Evolutionary conservation across 129 eudicot species (phyloP).

Genomic region (Flaveria bidentis): DNA sequence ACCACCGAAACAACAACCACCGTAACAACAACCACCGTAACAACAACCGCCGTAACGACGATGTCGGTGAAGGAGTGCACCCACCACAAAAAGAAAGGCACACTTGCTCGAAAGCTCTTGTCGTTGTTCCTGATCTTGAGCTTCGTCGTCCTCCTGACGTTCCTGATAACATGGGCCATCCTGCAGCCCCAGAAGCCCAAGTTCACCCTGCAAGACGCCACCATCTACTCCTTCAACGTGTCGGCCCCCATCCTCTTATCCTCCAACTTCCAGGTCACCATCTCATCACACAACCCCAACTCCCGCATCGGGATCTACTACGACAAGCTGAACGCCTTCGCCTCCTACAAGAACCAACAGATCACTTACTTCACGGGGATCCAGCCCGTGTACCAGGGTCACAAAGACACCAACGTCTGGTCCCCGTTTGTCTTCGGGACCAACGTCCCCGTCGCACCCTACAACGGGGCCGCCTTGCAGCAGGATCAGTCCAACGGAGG

Average conservation of each 20-base stretch:
- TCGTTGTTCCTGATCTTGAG: conserved; percentile 41
- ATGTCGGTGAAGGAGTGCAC: conserved; percentile 61
- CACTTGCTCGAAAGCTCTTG: conserved; percentile 28
- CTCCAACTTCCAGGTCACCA: conserved; percentile 64
- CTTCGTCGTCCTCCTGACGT: conserved; percentile 50
- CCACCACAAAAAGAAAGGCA: conserved; percentile 56
- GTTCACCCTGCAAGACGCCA: conserved; percentile 77
- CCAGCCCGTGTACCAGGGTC: conserved; percentile 75
- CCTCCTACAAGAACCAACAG: conserved; percentile 69
- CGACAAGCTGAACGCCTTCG: conserved; percentile 55
- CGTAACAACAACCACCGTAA: too few species aligned
- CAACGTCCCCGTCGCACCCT: conserved; percentile 83
- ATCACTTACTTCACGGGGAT: conserved; percentile 66
- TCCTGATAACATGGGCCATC: conserved; percentile 70
- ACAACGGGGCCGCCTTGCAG: conserved; percentile 50
- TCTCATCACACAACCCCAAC: conserved; percentile 76
- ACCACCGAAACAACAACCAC: conserved; percentile 8
- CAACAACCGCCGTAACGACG: background rate
- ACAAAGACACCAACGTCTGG: conserved; percentile 60
- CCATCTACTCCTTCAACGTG: conserved; percentile 77
- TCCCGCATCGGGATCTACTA: conserved; percentile 66
- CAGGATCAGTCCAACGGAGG: conserved; percentile 53
- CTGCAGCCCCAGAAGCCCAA: conserved; percentile 69
- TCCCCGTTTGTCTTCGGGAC: conserved; percentile 70
- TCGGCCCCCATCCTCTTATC: conserved; percentile 60